Evolutionary conservation across 768 basidiomycete genomes (phyloP).

Genomic region (Boletus tylopilopsis): DNA sequence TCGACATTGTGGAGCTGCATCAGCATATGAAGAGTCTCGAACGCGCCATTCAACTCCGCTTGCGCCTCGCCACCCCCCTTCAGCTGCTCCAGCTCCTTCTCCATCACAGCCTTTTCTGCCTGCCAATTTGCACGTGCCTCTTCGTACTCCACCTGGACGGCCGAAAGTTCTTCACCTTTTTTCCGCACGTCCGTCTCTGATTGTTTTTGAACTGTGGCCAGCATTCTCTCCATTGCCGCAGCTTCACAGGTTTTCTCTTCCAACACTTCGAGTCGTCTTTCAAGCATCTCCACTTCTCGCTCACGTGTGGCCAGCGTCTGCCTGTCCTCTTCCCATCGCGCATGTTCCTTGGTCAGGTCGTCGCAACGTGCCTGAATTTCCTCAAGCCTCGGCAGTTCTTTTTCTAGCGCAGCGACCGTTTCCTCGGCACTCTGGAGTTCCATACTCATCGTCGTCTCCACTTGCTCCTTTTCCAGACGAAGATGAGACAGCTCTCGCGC

Average conservation of each 20-base stretch:
- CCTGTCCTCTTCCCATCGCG: conserved; percentile 49
- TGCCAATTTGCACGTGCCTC: conserved; percentile 50
- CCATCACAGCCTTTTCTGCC: conserved; percentile 43
- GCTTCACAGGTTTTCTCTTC: conserved; percentile 42
- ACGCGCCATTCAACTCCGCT: conserved; percentile 50
- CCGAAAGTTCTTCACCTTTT: conserved; percentile 37
- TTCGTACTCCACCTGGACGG: conserved; percentile 39
- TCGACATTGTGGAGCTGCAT: conserved; percentile 56
- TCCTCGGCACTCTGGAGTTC: conserved; percentile 69
- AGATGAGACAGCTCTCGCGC: conserved; percentile 59
- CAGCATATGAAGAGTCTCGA: conserved; percentile 45
- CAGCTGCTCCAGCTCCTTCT: conserved; percentile 48
- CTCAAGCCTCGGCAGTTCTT: conserved; percentile 50
- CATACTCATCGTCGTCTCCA: conserved; percentile 60
- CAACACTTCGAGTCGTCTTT: conserved; percentile 39
- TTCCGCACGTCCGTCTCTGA: conserved; percentile 38
- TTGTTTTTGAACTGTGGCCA: conserved; percentile 34
- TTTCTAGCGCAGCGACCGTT: conserved; percentile 53
- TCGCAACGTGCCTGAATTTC: conserved; percentile 46
- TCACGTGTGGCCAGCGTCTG: conserved; percentile 35
- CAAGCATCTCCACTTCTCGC: conserved; percentile 36
- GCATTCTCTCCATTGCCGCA: conserved; percentile 37
- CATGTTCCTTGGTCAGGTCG: conserved; percentile 46
- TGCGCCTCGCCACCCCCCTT: conserved; percentile 38
- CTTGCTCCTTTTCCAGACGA: conserved; percentile 63